A percentile compares a stretch with the other conserved stretches of the same genome.
Conservation (phyloP, 768 basidiomycete species). For the Suillus cothurnatus region DNA sequence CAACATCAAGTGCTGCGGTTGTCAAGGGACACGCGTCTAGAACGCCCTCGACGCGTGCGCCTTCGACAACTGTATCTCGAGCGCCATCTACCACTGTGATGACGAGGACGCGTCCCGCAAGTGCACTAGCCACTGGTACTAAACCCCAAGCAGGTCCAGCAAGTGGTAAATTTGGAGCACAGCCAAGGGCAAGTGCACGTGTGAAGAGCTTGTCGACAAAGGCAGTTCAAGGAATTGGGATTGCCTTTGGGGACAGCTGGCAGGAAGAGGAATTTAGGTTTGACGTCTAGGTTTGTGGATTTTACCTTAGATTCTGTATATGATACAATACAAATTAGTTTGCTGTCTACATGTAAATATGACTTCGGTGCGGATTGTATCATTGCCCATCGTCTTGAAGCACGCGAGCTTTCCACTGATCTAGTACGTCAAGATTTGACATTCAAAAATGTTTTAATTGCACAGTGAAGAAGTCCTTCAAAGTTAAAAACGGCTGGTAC, state of each 20-base stretch:
- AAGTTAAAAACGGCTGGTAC: background rate
- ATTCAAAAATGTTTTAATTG: background rate
- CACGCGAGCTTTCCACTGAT: background rate
- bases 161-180: background rate
- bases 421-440: background rate
- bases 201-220: slow-evolving; percentile 25
- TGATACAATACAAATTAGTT: background rate
- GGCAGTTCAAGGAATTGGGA: slow-evolving; percentile 27
- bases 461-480: background rate
- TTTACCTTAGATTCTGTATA: slow-evolving; percentile 5
- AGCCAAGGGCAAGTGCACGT: background rate
- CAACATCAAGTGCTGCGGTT: background rate
- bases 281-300: slow-evolving; percentile 18
- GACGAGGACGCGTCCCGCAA: slow-evolving; percentile 14
- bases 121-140: slow-evolving; percentile 8
- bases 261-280: slow-evolving; percentile 34
- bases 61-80: slow-evolving; percentile 16
- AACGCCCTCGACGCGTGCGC: slow-evolving; percentile 12
- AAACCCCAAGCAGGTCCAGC: slow-evolving; percentile 1
- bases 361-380: background rate
- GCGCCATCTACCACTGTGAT: slow-evolving; percentile 12
- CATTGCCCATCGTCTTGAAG: background rate
- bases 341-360: background rate
- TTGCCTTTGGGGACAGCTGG: slow-evolving; percentile 32
- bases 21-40: slow-evolving; percentile 3